Base-by-base conservation (phyloP, 352 stramenopile species). In the Phytophthora uliginosa region DNA sequence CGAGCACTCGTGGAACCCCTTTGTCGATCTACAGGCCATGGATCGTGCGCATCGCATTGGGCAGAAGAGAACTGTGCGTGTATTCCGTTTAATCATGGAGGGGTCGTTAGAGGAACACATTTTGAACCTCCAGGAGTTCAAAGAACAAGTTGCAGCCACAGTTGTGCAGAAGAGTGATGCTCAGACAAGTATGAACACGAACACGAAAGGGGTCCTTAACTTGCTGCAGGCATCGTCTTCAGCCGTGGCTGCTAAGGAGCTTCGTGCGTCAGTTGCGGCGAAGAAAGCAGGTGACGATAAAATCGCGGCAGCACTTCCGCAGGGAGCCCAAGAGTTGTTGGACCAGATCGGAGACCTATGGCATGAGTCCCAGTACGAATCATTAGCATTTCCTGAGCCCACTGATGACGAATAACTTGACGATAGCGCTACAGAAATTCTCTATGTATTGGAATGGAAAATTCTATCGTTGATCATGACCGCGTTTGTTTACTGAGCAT, bases 1-100 rank as follows among this genome's bases (percentile, higher is more conserved):
- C 1, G 98, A 99, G 78, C 95, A 99, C 65, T 96, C 98, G 59
- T 99, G 97, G 96, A 99, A 99, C 71, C 98, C 98, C 20, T 97
- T 98, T 73, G 91, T 98, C 36, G 98, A 99, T 74, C 51, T 99
- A 47, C 95, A 98, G 71, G 95, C 92, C 12, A 98, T 97, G 90
- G 90, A 97, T 70, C 80, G 90, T 34, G 88, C 86, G 17, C 90
- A 97, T 57, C 88, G 90, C 7, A 86, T 97, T 42, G 90, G 90
- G 0, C 90, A 97, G 63, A 85, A 74, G 31, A 78, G 77, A 45
- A 88, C 79, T 1, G 89, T 95, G 59, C 85, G 87, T 1, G 88
- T 97, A 2, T 95, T 95, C 59, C 87, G 90, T 9, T 58, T 97
- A 24, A 89, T 97, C 54, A 91, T 91, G 77, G 71, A 93, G 51